These are phyloP conservation scores for Calocybe cyanea DNA, from an alignment of 768 basidiomycete genomes.

Conservation along the genomic window DNA sequence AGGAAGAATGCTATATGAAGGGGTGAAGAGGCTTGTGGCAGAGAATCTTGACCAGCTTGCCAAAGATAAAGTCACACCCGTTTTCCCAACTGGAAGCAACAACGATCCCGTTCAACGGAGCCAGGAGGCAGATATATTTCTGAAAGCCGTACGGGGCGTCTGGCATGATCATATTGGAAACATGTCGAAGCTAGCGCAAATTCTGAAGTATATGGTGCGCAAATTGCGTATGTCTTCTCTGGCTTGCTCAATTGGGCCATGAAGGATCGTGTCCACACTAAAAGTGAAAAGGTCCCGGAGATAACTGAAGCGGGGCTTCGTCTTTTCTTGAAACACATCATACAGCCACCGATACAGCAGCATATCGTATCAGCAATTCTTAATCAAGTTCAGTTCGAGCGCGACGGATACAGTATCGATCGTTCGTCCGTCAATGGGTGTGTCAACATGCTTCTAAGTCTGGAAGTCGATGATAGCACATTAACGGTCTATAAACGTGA, in stretches of 20 bases:
- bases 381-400: conserved; percentile 83
- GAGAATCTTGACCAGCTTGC: conserved; percentile 85
- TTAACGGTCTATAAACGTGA: conserved; percentile 75
- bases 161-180: conserved; percentile 94
- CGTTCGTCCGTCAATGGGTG: conserved; percentile 89
- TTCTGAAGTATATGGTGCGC: conserved; percentile 94
- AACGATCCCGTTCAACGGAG: conserved; percentile 70
- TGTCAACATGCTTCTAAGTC: conserved; percentile 76
- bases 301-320: conserved; percentile 80
- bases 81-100: conserved; percentile 71
- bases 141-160: conserved; percentile 78
- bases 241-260: not conserved
- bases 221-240: not conserved
- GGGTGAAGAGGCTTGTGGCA: conserved; percentile 71
- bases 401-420: conserved; percentile 87
- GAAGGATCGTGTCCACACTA: conserved; percentile 90
- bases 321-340: conserved; percentile 80
- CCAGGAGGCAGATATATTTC: conserved; percentile 79
- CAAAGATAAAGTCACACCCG: conserved; percentile 67
- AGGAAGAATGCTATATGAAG: conserved; percentile 72
- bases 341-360: conserved; percentile 75
- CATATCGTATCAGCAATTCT: conserved; percentile 82
- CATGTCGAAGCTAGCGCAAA: conserved; percentile 84
- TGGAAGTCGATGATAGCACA: conserved; percentile 48
- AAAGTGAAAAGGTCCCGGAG: conserved; percentile 66